Percentiles rank a stretch among this genome's conserved stretches.
Conservation (phyloP, 1,284 basidiomycete species). For the Boletus nobilissimus region DNA sequence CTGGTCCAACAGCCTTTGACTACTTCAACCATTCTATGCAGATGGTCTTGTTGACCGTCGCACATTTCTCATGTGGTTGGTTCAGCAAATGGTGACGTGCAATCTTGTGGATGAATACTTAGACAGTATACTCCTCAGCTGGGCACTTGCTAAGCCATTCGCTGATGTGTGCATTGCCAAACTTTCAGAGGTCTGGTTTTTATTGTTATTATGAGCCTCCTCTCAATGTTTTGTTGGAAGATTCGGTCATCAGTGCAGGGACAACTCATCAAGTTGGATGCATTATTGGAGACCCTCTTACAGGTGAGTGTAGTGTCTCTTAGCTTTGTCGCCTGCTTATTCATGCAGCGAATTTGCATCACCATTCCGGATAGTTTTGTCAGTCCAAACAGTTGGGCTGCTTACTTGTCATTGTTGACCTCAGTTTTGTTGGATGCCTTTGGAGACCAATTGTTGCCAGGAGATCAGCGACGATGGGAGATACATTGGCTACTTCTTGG, state of each 20-base stretch:
- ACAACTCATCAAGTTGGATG: conserved; percentile 66
- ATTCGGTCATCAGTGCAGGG: conserved; percentile 64
- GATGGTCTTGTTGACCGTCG: conserved; percentile 86
- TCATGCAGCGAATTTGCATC: conserved; percentile 67
- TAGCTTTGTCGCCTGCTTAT: conserved; percentile 21
- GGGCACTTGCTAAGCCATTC: conserved; percentile 72
- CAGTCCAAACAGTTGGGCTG: conserved; percentile 74
- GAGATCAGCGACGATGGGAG: conserved; percentile 50
- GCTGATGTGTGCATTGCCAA: conserved; percentile 74
- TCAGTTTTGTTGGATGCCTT: conserved; percentile 57
- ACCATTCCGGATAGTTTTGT: conserved; percentile 77
- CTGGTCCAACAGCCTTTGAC: conserved; percentile 62
- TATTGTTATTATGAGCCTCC: not conserved
- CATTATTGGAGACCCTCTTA: conserved; percentile 63
- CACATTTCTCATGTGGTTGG: conserved; percentile 85
- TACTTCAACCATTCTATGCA: conserved; percentile 82
- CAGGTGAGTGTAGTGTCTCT: conserved; percentile 56
- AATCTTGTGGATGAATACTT: conserved; percentile 87
- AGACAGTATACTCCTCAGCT: conserved; percentile 73
- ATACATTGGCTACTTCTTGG: conserved; percentile 59
- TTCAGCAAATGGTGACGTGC: conserved; percentile 78
- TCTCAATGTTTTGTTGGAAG: conserved; percentile 47
- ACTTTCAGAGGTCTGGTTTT: conserved; percentile 69
- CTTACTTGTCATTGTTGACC: conserved; percentile 58
- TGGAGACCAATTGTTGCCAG: conserved; percentile 42